Evolutionary conservation across 139 green algal species (phyloP).

Genomic region (Desmodesmus armatus): DNA sequence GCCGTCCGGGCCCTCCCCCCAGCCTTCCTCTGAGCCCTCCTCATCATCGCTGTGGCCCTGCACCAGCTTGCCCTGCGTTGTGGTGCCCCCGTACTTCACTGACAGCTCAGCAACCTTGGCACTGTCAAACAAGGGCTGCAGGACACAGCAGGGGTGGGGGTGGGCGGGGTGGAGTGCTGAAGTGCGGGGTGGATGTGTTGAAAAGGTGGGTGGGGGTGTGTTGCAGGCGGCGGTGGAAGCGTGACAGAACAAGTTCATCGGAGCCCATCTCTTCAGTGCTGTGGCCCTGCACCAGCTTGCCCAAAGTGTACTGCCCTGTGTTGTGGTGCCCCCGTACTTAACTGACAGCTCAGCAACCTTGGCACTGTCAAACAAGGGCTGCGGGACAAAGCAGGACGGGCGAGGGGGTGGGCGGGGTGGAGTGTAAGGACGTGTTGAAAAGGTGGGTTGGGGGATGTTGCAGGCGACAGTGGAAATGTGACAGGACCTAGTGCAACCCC

Average conservation of each 20-base stretch:
- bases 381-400: not conserved
- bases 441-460: no score
- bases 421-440: no score
- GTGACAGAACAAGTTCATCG: no score
- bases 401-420: no score
- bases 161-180: no score
- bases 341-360: conserved; percentile 18
- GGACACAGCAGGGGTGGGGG: not conserved
- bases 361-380: not conserved
- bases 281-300: not conserved
- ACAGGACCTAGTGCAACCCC: conserved; percentile 6
- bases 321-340: not conserved
- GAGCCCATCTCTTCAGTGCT: not conserved
- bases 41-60: not conserved
- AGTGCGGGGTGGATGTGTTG: no score
- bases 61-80: not conserved
- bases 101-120: conserved; percentile 24
- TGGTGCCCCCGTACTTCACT: not conserved
- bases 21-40: not conserved
- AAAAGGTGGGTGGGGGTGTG: no score
- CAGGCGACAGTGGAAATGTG: no score
- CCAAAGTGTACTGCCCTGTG: no score
- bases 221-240: no score
- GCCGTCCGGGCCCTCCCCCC: not conserved
- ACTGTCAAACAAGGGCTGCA: not conserved